Evolutionary conservation across 2,329 filamentous ascomycete genomes (phyloP).

Genomic region (Cephalotrichum gorgonifer): DNA sequence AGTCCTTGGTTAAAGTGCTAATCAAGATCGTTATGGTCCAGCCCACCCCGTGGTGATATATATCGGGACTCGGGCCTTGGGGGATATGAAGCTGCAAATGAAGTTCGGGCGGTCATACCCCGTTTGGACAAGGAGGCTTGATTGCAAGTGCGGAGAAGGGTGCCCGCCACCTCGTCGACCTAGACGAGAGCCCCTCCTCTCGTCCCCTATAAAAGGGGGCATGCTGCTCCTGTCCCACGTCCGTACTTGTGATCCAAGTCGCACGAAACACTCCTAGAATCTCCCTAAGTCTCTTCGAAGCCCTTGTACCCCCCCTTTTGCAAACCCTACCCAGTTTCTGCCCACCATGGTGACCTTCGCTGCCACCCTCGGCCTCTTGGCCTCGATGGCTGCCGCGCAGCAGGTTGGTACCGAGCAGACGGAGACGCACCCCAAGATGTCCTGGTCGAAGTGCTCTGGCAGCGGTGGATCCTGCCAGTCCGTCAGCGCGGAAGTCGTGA

Average conservation of each 20-base stretch:
- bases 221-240: not conserved
- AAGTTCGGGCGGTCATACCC: not conserved
- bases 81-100: not conserved
- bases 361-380: not conserved
- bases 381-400: constrained; percentile 27
- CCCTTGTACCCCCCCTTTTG: not conserved
- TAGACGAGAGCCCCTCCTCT: not conserved
- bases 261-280: too few species aligned
- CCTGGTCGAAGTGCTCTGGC: constrained; percentile 31
- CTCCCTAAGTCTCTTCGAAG: not conserved
- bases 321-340: not conserved
- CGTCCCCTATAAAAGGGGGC: not conserved
- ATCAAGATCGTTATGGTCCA: constrained; percentile 3
- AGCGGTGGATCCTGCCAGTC: constrained; percentile 27
- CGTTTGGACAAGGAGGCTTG: not conserved
- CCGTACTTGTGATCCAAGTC: too few species aligned
- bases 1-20: constrained; percentile 4
- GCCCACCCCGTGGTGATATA: not conserved
- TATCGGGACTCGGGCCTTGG: not conserved
- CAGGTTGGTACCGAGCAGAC: constrained; percentile 24
- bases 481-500: constrained; percentile 31
- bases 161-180: not conserved
- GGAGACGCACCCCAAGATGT: constrained; percentile 28
- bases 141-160: not conserved
- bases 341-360: constrained; percentile 1